Percentiles rank a stretch among this genome's conserved stretches.
These are phyloP conservation scores for Solanum verrucosum DNA, from an alignment of 257 asterid genomes.

Conservation along the genomic window DNA sequence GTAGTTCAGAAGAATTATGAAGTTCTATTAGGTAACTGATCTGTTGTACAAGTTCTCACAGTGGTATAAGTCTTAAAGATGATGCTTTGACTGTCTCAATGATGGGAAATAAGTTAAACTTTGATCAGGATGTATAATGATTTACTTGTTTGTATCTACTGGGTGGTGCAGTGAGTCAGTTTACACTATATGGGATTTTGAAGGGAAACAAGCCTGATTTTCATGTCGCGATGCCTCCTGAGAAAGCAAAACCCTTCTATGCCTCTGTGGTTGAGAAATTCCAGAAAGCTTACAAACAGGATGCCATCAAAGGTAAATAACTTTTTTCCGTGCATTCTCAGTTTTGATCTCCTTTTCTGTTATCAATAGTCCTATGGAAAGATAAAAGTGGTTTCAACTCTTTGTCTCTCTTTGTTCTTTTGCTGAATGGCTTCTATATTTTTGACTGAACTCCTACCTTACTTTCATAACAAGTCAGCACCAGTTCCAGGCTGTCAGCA, in stretches of 20 bases:
- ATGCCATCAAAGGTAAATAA: slow-evolving; percentile 58
- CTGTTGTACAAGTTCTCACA: neutral
- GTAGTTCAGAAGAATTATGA: slow-evolving; percentile 70
- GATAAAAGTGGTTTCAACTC: neutral
- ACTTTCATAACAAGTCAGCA: neutral
- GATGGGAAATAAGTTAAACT: neutral
- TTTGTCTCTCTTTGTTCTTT: neutral
- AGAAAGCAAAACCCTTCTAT: slow-evolving; percentile 59
- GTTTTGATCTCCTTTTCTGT: neutral
- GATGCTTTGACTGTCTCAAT: neutral
- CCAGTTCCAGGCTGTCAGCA: neutral
- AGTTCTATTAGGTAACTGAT: slow-evolving; percentile 61
- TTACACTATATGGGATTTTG: slow-evolving; percentile 71
- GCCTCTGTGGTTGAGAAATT: slow-evolving; percentile 68
- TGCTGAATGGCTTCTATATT: neutral
- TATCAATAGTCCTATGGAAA: neutral
- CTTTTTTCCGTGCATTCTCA: neutral
- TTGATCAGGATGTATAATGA: neutral
- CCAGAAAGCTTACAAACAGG: slow-evolving; percentile 59
- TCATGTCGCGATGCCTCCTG: slow-evolving; percentile 96
- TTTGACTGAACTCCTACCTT: neutral
- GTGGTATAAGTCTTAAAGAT: neutral
- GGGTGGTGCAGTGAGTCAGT: slow-evolving; percentile 74
- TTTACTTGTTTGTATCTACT: neutral
- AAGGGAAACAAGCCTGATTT: slow-evolving; percentile 97